A percentile compares a stretch with the other conserved stretches of the same genome.
Conservation (phyloP, 2,329 filamentous ascomycete genomes). For the Cyphellophora europaea region DNA sequence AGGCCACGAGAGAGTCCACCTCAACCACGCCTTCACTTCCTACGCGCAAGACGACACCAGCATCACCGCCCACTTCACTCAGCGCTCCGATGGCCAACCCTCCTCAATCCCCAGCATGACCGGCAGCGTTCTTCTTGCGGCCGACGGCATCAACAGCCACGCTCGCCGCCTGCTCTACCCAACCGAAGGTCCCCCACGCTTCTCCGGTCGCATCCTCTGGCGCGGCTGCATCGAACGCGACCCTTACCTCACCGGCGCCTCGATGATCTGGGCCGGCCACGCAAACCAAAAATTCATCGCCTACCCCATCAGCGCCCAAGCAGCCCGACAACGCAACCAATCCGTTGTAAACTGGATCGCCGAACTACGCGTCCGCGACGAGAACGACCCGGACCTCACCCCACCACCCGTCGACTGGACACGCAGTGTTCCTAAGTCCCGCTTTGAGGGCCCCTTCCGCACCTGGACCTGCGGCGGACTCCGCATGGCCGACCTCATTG, state of each 20-base stretch:
- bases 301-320: background rate
- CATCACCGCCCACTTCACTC: background rate
- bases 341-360: background rate
- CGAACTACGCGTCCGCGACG: conserved; percentile 1
- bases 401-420: background rate
- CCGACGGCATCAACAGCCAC: background rate
- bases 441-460: background rate
- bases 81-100: background rate
- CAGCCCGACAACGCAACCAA: background rate
- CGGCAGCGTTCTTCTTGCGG: background rate
- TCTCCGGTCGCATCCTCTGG: background rate
- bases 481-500: background rate
- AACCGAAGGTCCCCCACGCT: background rate
- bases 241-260: background rate
- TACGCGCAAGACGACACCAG: background rate
- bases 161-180: background rate
- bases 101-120: background rate
- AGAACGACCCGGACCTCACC: background rate
- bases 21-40: background rate
- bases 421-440: background rate
- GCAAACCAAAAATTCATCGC: conserved; percentile 1
- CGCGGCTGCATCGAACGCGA: background rate
- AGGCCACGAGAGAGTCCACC: background rate
- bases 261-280: background rate
- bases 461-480: background rate